Evolutionary conservation across 2,329 filamentous ascomycete genomes (phyloP).

Genomic region (Talaromyces piceae): DNA sequence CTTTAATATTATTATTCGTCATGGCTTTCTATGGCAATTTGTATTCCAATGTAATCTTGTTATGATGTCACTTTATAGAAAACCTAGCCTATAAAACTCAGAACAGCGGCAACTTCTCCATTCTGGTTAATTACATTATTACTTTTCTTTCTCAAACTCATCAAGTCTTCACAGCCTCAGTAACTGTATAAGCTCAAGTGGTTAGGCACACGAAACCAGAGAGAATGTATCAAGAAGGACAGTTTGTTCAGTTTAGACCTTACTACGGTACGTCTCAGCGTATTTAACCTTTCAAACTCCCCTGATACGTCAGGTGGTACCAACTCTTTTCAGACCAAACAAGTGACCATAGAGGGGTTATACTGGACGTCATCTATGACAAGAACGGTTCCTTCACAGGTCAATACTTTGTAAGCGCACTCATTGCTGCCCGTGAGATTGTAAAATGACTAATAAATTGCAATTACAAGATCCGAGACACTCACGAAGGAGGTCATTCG

Average conservation of each 20-base stretch:
- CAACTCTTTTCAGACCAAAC: neutral
- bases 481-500: neutral
- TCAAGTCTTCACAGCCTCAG: neutral
- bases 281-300: neutral
- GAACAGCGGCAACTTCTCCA: neutral
- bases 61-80: neutral
- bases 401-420: neutral
- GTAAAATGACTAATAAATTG: neutral
- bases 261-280: neutral
- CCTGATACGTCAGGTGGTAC: neutral
- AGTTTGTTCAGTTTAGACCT: neutral
- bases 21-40: neutral
- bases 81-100: neutral
- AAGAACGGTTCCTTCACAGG: neutral
- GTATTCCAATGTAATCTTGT: neutral
- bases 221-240: neutral
- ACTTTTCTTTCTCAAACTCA: neutral
- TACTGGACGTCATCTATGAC: neutral
- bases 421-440: neutral
- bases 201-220: neutral
- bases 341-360: neutral
- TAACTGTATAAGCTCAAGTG: neutral
- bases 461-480: neutral
- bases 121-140: neutral
- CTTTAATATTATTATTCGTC: neutral